These are phyloP conservation scores for Lagenaria siceraria DNA, from an alignment of 306 rosid genomes.

Conservation along the genomic window DNA sequence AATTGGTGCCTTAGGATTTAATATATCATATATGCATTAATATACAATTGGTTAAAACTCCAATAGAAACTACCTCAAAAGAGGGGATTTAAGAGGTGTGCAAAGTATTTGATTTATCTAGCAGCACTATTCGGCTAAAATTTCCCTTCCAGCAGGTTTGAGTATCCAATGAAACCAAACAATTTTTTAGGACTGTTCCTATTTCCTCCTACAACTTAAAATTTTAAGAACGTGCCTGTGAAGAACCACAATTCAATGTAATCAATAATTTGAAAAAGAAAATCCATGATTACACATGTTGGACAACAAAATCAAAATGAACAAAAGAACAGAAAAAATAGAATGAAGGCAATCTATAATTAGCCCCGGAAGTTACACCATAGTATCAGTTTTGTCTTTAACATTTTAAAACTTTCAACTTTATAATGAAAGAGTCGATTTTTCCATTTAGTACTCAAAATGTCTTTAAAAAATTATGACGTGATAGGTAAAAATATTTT, in stretches of 20 bases:
- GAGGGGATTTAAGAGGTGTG: neutral
- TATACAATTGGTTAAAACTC: neutral
- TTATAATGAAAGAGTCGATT: neutral
- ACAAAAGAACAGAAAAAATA: constrained; percentile 1
- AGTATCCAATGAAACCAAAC: too few species aligned
- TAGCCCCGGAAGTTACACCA: neutral
- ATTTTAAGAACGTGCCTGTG: neutral
- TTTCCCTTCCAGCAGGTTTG: too few species aligned
- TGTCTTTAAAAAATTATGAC: neutral
- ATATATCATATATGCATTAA: neutral
- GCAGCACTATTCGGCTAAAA: neutral
- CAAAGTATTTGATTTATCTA: neutral
- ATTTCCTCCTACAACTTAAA: neutral
- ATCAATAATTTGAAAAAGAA: neutral
- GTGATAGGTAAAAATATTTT: neutral
- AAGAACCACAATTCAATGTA: neutral
- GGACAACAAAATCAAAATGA: neutral
- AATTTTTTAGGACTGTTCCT: neutral
- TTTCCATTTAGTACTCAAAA: neutral
- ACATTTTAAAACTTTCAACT: neutral
- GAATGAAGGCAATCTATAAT: neutral
- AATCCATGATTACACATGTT: neutral
- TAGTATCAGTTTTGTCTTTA: neutral
- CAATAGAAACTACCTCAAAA: neutral
- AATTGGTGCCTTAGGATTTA: neutral